A percentile compares a stretch with the other conserved stretches of the same genome.
Evolutionary conservation across 148 eudicot genomes (phyloP).

Genomic region (Rhododendron williamsianum): DNA sequence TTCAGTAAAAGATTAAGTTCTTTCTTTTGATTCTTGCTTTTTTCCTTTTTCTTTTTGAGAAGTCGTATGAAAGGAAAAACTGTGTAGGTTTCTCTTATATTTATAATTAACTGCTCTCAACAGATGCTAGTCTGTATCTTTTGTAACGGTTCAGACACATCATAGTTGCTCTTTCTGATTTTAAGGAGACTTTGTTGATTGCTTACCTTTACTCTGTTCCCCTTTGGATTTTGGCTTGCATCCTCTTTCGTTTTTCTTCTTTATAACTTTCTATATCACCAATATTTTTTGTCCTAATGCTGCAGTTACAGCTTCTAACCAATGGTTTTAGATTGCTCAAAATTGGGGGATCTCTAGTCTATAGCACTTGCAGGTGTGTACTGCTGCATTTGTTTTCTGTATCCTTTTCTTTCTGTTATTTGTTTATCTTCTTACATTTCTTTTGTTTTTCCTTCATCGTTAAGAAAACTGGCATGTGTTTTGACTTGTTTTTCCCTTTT

Average conservation of each 20-base stretch:
- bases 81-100: neutral
- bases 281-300: neutral
- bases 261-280: neutral
- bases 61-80: neutral
- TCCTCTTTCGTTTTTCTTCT: neutral
- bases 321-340: constrained; percentile 89
- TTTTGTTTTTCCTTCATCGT: neutral
- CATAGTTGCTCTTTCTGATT: neutral
- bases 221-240: neutral
- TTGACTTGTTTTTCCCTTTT: constrained; percentile 9
- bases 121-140: neutral
- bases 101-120: neutral
- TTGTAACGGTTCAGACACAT: neutral
- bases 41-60: neutral
- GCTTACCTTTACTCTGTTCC: neutral
- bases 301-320: constrained; percentile 77
- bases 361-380: constrained; percentile 94
- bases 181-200: neutral
- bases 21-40: neutral
- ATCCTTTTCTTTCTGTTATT: neutral
- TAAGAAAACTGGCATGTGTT: constrained; percentile 1
- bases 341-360: constrained; percentile 81
- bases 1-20: neutral
- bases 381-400: neutral
- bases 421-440: neutral